phyloP scores from a whole-genome alignment of 345 rosid species.

The Lepidium africanum region DNA sequence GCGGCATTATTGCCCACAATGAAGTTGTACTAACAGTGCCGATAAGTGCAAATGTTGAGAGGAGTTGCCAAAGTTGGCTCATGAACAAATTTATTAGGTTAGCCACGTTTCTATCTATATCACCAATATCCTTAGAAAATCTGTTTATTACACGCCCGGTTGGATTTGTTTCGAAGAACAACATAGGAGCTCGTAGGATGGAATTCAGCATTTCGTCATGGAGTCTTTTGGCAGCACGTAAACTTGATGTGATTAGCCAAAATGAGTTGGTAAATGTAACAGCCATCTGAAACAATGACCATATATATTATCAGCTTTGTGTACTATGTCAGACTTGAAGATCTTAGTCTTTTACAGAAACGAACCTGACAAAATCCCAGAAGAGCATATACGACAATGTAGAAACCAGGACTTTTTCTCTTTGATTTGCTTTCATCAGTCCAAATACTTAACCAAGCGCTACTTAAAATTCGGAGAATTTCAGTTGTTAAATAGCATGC shows the following conservation, averaged over 20 bases:
- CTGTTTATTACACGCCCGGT: slow-evolving; percentile 83
- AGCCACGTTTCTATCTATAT: slow-evolving; percentile 81
- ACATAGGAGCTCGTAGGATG: slow-evolving; percentile 83
- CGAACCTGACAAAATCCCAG: slow-evolving; percentile 77
- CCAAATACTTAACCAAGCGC: slow-evolving; percentile 93
- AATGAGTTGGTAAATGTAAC: slow-evolving; percentile 73
- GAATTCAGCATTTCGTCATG: slow-evolving; percentile 77
- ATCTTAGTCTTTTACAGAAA: neutral
- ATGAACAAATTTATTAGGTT: slow-evolving; percentile 59
- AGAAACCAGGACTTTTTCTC: slow-evolving; percentile 50
- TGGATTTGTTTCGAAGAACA: slow-evolving; percentile 93
- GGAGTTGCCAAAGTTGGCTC: slow-evolving; percentile 74
- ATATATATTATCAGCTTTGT: neutral
- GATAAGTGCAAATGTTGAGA: slow-evolving; percentile 82
- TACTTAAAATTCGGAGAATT: slow-evolving; percentile 72
- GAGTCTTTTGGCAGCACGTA: slow-evolving; percentile 71
- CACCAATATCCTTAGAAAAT: slow-evolving; percentile 89
- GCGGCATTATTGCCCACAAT: slow-evolving; percentile 92
- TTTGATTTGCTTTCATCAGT: slow-evolving; percentile 57
- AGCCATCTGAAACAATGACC: slow-evolving; percentile 44
- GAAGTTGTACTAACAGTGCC: slow-evolving; percentile 86
- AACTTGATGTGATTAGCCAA: slow-evolving; percentile 83
- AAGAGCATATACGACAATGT: slow-evolving; percentile 55
- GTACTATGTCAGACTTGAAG: neutral
- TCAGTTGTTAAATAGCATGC: slow-evolving; percentile 69